A percentile compares a stretch with the other conserved stretches of the same genome.
These are phyloP conservation scores for Candida neerlandica DNA, from an alignment of 1,139 yeast genomes.

Conservation along the genomic window DNA sequence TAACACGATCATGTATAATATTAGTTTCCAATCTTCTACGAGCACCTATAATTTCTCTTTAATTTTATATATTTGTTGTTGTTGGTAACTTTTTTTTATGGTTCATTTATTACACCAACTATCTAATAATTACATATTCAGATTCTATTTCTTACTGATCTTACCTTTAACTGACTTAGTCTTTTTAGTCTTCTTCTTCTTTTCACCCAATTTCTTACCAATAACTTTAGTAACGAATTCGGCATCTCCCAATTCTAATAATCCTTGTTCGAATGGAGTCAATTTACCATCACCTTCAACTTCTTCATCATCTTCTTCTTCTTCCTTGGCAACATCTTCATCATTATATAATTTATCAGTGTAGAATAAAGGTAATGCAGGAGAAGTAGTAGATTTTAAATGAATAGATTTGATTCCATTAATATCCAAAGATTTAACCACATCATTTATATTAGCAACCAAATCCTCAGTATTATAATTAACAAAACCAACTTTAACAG, in stretches of 20 bases:
- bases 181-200: constrained; percentile 14
- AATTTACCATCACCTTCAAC: constrained; percentile 42
- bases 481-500: constrained; percentile 67
- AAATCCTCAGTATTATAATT: constrained; percentile 35
- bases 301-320: constrained; percentile 29
- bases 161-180: constrained; percentile 17
- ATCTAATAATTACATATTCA: neutral
- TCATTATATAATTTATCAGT: constrained; percentile 58
- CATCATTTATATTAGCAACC: constrained; percentile 57
- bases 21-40: too few species aligned
- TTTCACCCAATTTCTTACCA: constrained; percentile 36
- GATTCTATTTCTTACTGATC: neutral
- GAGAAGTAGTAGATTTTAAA: constrained; percentile 72
- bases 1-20: too few species aligned
- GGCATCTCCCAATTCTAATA: constrained; percentile 78
- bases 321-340: constrained; percentile 29
- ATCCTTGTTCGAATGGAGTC: constrained; percentile 70
- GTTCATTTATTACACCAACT: neutral
- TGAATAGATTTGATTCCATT: constrained; percentile 57
- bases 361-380: constrained; percentile 81
- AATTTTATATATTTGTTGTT: too few species aligned
- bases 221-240: constrained; percentile 59
- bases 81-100: neutral
- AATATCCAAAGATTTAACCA: constrained; percentile 51
- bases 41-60: too few species aligned